These are phyloP conservation scores for Cochlearia excelsa DNA, from an alignment of 345 rosid species.

Conservation along the genomic window DNA sequence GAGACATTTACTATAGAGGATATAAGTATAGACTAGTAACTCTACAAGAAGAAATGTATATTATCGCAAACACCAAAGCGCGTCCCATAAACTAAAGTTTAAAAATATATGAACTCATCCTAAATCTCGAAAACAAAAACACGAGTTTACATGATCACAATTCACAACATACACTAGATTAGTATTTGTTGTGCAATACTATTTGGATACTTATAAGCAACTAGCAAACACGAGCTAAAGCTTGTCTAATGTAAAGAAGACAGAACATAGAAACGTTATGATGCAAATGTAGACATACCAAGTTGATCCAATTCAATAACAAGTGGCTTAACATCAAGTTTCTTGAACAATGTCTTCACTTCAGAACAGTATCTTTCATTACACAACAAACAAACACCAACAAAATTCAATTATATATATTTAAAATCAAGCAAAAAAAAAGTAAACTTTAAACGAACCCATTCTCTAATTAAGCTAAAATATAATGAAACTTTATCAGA, in stretches of 20 bases:
- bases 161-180: constrained; percentile 5
- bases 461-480: neutral
- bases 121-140: neutral
- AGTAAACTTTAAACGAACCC: neutral
- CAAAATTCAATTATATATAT: neutral
- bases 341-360: constrained; percentile 85
- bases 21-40: neutral
- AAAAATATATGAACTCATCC: too few species aligned
- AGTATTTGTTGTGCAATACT: neutral
- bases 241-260: too few species aligned
- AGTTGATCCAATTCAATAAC: constrained; percentile 88
- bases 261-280: too few species aligned
- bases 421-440: neutral
- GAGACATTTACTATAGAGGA: neutral
- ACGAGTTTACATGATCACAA: neutral
- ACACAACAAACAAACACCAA: constrained; percentile 15
- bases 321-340: constrained; percentile 65
- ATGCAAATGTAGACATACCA: constrained; percentile 57
- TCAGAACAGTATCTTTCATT: constrained; percentile 73
- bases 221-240: constrained; percentile 11
- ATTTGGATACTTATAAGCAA: neutral
- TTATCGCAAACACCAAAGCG: constrained; percentile 1
- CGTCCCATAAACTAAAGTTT: neutral
- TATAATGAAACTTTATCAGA: neutral
- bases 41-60: constrained; percentile 6